Evolutionary conservation across 116 monocot genomes (phyloP).

Genomic region (Phalaenopsis hybrid): DNA sequence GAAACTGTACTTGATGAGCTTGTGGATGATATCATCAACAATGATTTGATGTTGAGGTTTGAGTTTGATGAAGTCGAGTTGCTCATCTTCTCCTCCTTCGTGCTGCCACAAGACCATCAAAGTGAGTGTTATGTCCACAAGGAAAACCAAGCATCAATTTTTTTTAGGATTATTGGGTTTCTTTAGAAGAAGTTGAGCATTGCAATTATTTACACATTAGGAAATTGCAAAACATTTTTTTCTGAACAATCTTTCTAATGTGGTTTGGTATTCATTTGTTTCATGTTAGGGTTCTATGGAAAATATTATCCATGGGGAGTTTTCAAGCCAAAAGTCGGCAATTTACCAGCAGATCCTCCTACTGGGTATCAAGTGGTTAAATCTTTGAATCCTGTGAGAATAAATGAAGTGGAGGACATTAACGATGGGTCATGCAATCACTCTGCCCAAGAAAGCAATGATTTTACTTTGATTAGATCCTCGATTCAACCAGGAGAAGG

Average conservation of each 20-base stretch:
- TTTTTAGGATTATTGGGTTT: background rate
- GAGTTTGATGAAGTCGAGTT: conserved; percentile 17
- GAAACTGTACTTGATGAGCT: conserved; percentile 2
- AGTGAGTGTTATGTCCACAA: conserved; percentile 12
- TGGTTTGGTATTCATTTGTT: background rate
- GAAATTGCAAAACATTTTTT: background rate
- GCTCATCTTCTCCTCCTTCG: conserved; percentile 14
- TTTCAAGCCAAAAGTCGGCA: conserved; percentile 10
- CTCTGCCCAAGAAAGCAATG: background rate
- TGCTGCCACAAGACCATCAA: conserved; percentile 10
- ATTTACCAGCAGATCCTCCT: background rate
- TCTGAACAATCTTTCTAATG: background rate
- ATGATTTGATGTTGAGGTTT: conserved; percentile 15
- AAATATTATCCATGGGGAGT: conserved; percentile 11
- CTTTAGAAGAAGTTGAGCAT: background rate
- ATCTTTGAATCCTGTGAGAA: background rate
- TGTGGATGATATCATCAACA: conserved; percentile 13
- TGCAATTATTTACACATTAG: background rate
- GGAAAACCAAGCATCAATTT: background rate
- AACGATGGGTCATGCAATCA: background rate
- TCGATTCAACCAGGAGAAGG: background rate
- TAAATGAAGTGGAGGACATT: background rate
- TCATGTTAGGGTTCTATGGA: background rate
- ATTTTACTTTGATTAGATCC: background rate
- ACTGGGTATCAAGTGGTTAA: background rate